Evolutionary conservation across 2,329 filamentous ascomycete species (phyloP), one percentile per base, ranked within the genome.

Genomic region (Microthyrium microscopicum): DNA sequence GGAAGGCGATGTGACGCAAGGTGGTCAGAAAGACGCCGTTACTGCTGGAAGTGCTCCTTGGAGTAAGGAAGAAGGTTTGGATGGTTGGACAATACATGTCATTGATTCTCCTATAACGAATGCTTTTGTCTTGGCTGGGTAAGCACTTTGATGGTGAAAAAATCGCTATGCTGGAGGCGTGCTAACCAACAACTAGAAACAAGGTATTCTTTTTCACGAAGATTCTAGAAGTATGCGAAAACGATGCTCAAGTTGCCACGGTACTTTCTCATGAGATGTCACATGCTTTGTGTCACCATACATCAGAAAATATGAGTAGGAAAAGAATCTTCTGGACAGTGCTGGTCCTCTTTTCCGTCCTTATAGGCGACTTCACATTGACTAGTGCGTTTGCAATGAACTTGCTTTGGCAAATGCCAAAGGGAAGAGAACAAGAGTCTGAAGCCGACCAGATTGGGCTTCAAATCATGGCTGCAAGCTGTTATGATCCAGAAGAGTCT

Each of bases 361-460:
- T 60, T n/a, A 43, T 58, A 12, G 57, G 62, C 2, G 54, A 66
- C 38, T 57, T 47, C 34, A 54, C 61, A 34, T 45, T 52, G 41
- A 33, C 49, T 40, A 44, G 48, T 30, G 50, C 56, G 33, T 38
- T 59, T 22, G 38, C 75, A 16, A 55, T 78, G 19, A 65, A 79
- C 32, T 50, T 79, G 12, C 64, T 75, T n/a, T 71, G 82, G 47
- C 62, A 62, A 31, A 59, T 68, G 39, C 80, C 79, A 1, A 79
- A 78, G 50, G 71, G 69, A 29, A 61, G 80, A 31, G 67, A 65
- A 47, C 78, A 84, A 55, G 80, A 76, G 60, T 70, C 64, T 31
- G 79, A 87, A 56, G 80, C 80, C 0, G 80, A 87, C 47, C 81
- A 79, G 45, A 82, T 85, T 30, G 80, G 80, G 1, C 53, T 85